Evolutionary conservation across 2,329 filamentous ascomycete genomes (phyloP).

Genomic region (Aureobasidium vineae): DNA sequence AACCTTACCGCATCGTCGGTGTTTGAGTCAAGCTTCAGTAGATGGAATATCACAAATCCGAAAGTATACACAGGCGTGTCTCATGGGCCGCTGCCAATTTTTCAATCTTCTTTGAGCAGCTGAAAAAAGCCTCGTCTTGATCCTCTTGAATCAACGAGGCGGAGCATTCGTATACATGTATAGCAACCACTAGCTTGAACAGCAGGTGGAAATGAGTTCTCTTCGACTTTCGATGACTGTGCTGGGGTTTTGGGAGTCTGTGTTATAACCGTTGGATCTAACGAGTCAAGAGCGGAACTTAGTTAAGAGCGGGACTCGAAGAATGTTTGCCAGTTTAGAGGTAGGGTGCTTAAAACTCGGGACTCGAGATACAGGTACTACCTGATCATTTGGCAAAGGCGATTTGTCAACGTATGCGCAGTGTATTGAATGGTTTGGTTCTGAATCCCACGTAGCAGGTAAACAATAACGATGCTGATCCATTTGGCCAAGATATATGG

Average conservation of each 20-base stretch:
- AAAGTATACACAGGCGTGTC: neutral
- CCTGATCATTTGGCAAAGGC: too few species aligned
- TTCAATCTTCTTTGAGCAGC: constrained; percentile 10
- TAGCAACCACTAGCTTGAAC: constrained; percentile 10
- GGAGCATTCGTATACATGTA: neutral
- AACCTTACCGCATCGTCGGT: too few species aligned
- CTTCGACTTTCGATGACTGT: neutral
- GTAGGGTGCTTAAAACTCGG: neutral
- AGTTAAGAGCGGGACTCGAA: too few species aligned
- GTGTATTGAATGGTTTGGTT: neutral
- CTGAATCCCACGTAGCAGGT: too few species aligned
- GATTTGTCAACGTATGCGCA: too few species aligned
- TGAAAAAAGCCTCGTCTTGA: neutral
- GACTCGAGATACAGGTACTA: neutral
- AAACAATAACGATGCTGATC: neutral
- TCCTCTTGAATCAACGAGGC: neutral
- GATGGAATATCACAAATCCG: neutral
- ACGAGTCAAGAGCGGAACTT: neutral
- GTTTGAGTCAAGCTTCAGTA: neutral
- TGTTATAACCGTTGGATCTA: constrained; percentile 14
- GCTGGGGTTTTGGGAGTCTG: neutral
- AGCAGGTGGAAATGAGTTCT: constrained; percentile 13
- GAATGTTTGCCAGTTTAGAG: neutral
- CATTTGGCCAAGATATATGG: neutral
- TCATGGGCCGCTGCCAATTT: neutral